phyloP scores from a whole-genome alignment of 306 rosid genomes.

The Cucurbita maxima region DNA sequence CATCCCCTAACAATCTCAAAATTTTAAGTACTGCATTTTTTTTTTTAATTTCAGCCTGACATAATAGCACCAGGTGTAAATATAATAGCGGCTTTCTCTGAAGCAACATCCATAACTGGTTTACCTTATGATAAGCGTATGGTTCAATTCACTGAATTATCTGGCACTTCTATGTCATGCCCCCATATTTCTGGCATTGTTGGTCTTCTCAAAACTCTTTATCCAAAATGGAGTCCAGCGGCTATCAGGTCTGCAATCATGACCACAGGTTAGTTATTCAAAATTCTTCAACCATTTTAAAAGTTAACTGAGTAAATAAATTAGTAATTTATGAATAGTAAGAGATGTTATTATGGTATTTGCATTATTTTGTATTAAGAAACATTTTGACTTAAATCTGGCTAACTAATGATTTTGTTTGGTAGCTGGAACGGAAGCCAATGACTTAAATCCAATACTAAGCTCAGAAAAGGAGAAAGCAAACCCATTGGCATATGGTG shows the following conservation, averaged over 20 bases:
- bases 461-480: neutral
- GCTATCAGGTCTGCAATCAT: conserved; percentile 12
- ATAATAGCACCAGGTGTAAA: conserved; percentile 10
- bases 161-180: conserved; percentile 14
- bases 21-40: neutral
- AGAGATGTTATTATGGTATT: too few relatives aligned
- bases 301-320: too few relatives aligned
- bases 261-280: conserved; percentile 2
- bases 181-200: conserved; percentile 8
- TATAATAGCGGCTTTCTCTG: neutral
- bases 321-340: too few relatives aligned
- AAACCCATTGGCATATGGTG: conserved; percentile 46
- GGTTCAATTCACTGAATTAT: neutral
- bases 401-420: too few relatives aligned
- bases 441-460: neutral
- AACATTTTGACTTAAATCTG: too few relatives aligned
- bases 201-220: conserved; percentile 7
- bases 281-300: neutral
- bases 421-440: neutral
- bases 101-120: neutral
- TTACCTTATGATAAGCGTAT: neutral
- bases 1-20: neutral
- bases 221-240: conserved; percentile 11
- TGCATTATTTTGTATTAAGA: too few relatives aligned
- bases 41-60: neutral